Percentiles rank a stretch among this genome's conserved stretches.
These are phyloP conservation scores for Apiosordaria backusii DNA, from an alignment of 495 filamentous ascomycete genomes.

Conservation along the genomic window DNA sequence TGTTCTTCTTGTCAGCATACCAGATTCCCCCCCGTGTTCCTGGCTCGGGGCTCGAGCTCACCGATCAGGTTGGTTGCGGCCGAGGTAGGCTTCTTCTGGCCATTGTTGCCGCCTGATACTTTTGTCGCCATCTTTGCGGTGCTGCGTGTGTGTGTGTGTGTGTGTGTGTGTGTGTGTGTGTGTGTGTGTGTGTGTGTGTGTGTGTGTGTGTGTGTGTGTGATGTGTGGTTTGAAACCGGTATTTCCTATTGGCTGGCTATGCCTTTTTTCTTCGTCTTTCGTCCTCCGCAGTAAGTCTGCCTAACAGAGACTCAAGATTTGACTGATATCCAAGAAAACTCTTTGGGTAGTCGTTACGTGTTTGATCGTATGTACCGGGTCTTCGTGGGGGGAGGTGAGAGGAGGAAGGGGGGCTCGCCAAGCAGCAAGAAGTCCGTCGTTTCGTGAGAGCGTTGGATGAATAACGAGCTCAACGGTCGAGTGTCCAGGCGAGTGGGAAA, in stretches of 20 bases:
- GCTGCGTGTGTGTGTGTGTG: slow-evolving; percentile 5
- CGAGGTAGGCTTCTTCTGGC: slow-evolving; percentile 70
- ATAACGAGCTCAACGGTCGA: slow-evolving; percentile 1
- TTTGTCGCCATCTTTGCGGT: slow-evolving; percentile 39
- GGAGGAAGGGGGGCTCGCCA: neutral
- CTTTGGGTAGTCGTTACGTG: neutral
- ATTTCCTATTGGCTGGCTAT: neutral
- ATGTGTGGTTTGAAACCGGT: neutral
- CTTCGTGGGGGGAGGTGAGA: neutral
- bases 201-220: neutral
- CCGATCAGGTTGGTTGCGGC: slow-evolving; percentile 93
- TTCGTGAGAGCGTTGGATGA: neutral
- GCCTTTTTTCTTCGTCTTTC: slow-evolving; percentile 3
- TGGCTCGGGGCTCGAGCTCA: slow-evolving; percentile 38
- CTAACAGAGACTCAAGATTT: neutral
- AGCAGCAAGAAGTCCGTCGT: neutral
- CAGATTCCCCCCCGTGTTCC: neutral
- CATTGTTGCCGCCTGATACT: slow-evolving; percentile 51
- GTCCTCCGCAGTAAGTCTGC: neutral
- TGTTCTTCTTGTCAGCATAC: slow-evolving; percentile 37
- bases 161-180: neutral
- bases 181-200: neutral
- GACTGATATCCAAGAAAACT: slow-evolving; percentile 4
- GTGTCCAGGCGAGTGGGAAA: neutral
- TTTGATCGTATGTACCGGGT: neutral